These are phyloP conservation scores for Perkinsus olseni DNA, from an alignment of 169 alveolate species.

Conservation along the genomic window DNA sequence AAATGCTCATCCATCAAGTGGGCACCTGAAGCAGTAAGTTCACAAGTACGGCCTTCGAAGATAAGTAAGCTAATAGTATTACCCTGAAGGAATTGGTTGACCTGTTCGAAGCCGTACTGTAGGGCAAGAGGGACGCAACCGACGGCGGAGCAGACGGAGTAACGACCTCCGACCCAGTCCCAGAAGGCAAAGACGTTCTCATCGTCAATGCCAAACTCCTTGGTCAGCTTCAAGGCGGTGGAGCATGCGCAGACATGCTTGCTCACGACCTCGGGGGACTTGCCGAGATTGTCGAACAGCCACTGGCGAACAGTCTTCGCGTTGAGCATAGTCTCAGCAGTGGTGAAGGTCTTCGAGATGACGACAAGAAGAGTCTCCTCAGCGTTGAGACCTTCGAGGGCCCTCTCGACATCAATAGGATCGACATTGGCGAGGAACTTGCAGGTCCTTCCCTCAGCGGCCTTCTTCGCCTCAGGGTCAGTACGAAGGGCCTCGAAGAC, in stretches of 20 bases:
- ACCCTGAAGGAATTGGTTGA: conserved; percentile 65
- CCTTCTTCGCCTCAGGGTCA: conserved; percentile 7
- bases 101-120: conserved; percentile 78
- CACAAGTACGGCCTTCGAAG: not conserved
- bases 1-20: conserved; percentile 81
- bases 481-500: conserved; percentile 45
- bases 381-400: conserved; percentile 80
- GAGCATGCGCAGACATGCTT: conserved; percentile 84
- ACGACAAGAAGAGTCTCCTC: conserved; percentile 85
- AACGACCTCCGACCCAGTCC: conserved; percentile 99
- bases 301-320: conserved; percentile 83
- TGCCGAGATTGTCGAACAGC: conserved; percentile 60
- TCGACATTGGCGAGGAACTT: conserved; percentile 97
- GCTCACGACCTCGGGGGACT: conserved; percentile 14
- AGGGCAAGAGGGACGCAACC: conserved; percentile 92
- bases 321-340: conserved; percentile 97
- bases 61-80: not conserved
- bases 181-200: conserved; percentile 92
- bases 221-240: conserved; percentile 74
- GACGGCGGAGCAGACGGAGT: conserved; percentile 95
- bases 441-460: not conserved
- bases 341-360: conserved; percentile 97
- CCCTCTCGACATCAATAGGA: conserved; percentile 90
- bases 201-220: conserved; percentile 81
- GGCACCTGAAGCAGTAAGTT: conserved; percentile 35